Evolutionary conservation across 805 yeast genomes (phyloP), one percentile per base, ranked within the genome.

Genomic region (Sugiyamaella marilandica): DNA sequence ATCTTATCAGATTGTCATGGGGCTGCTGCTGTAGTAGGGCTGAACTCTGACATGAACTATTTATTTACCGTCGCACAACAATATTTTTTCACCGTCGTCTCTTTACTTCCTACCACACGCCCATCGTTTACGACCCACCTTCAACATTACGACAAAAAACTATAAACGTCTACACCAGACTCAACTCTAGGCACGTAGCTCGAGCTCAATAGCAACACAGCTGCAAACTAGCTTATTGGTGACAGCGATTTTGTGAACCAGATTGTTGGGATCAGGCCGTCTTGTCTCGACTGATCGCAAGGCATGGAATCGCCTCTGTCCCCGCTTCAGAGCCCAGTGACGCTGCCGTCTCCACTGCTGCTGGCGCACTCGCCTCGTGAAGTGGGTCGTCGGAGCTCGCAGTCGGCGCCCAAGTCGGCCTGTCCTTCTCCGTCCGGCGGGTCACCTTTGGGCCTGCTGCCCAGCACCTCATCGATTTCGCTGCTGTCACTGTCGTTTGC

Each of bases 401-500:
- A 21, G 35, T 46, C 33, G 24, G 49, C 43, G 33, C 5, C 14
- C 16, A 34, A 33, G 35, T 34, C 41, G 19, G 37, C 11, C 47
- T 32, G 46, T 13, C 33, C 41, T 11, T 21, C 26, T 13, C 33
- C 14, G 43, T 10, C 49, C 35, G 10, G 29, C 53, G 19, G 34
- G 37, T 34, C 39, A 19, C 37, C 53, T 16, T n/a, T 21, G 21
- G 31, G 33, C 16, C 53, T 57, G 32, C 51, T 57, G 11, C 59
- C 61, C 19, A 48, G 54, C 47, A 57, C 61, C 2, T 57, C 61
- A 11, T 47, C 59, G 9, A 57, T 57, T 11, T 57, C 61, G 13
- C 45, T 57, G 21, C 49, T 57, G 14, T 49, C 54, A 18, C 51
- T 57, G 31, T 57, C 61, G 24, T 49, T 57, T 41, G 51, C 52